These are phyloP conservation scores for Sarocladium strictum DNA, from an alignment of 2,329 filamentous ascomycete genomes.

Conservation along the genomic window DNA sequence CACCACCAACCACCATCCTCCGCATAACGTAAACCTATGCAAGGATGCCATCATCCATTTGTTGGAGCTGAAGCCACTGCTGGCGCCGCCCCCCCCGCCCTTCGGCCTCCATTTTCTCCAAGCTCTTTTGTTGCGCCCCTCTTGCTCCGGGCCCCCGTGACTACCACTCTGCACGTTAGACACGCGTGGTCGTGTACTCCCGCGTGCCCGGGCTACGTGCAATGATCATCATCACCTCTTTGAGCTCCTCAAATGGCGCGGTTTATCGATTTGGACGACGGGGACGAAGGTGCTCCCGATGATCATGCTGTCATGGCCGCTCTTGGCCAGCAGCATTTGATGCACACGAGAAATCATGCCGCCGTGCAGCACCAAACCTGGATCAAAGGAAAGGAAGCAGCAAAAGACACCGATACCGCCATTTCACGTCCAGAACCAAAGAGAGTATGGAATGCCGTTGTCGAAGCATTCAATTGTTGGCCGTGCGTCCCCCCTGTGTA, in stretches of 20 bases:
- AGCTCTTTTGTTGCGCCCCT: background rate
- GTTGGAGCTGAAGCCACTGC: background rate
- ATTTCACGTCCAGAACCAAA: slow-evolving; percentile 11
- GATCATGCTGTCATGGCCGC: background rate
- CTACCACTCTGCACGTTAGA: background rate
- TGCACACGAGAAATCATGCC: background rate
- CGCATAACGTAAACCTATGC: background rate
- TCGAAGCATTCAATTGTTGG: slow-evolving; percentile 29
- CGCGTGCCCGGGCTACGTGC: background rate
- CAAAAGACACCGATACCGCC: slow-evolving; percentile 8
- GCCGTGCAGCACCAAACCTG: background rate
- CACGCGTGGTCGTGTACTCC: background rate
- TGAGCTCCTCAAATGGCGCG: slow-evolving; percentile 10
- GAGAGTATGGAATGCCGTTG: slow-evolving; percentile 18
- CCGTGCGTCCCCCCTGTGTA: slow-evolving; percentile 20
- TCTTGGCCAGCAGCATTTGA: slow-evolving; percentile 3
- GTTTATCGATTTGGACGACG: slow-evolving; percentile 12
- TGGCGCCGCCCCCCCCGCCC: no score
- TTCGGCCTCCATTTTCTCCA: slow-evolving; percentile 1
- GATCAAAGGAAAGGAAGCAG: background rate
- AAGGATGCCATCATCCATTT: slow-evolving; percentile 9
- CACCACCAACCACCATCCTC: background rate
- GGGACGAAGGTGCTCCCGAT: slow-evolving; percentile 5
- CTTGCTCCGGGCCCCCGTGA: background rate
- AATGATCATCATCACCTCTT: slow-evolving; percentile 8